Percentiles rank a stretch among this genome's conserved stretches.
Conservation (phyloP, 495 filamentous ascomycete species). For the Tuber brumale region DNA sequence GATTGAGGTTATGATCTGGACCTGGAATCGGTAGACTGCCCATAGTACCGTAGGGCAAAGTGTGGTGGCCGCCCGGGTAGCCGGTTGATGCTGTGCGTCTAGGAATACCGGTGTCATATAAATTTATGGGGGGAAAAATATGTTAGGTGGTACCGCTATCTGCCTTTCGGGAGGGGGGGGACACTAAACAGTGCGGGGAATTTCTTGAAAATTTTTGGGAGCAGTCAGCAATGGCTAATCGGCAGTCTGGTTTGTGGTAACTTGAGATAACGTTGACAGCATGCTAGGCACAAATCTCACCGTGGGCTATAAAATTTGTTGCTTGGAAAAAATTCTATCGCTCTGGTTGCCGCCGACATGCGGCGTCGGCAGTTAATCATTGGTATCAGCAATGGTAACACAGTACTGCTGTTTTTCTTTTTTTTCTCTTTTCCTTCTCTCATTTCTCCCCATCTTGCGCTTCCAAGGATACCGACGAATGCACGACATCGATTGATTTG, state of each 20-base stretch:
- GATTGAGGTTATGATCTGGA: background rate
- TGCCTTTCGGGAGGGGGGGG: background rate
- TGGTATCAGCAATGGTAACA: background rate
- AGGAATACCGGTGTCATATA: background rate
- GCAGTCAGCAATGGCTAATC: background rate
- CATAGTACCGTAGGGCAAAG: background rate
- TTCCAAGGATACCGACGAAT: background rate
- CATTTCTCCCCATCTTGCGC: background rate
- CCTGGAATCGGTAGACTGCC: background rate
- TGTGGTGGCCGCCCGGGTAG: background rate
- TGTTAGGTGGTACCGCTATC: background rate
- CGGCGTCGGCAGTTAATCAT: background rate
- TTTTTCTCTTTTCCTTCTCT: conserved; percentile 6
- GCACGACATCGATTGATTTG: conserved; percentile 2
- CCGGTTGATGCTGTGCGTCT: background rate
- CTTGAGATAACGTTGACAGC: background rate
- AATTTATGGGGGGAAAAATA: background rate
- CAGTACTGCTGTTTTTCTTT: background rate
- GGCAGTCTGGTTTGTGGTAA: background rate
- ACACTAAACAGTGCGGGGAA: background rate
- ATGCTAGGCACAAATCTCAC: background rate
- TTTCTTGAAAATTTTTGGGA: background rate
- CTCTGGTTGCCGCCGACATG: background rate
- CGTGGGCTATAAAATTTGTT: background rate
- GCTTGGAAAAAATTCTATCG: background rate